A percentile compares a stretch with the other conserved stretches of the same genome.
These are phyloP conservation scores for Trypanosoma cruzi DNA, from an alignment of 208 protist species.

Conservation along the genomic window DNA sequence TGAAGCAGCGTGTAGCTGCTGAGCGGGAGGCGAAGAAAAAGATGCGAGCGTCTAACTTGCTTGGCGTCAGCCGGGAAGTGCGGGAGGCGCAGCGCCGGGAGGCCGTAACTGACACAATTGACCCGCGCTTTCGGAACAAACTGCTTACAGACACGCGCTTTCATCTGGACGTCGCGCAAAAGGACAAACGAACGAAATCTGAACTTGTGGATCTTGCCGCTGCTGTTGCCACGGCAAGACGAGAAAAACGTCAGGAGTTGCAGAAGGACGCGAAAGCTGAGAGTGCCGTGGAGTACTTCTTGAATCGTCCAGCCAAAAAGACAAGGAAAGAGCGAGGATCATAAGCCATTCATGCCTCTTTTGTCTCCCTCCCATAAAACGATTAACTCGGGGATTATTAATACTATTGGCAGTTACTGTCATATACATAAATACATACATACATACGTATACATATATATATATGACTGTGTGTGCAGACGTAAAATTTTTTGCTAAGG, in stretches of 20 bases:
- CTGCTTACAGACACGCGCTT: constrained; percentile 87
- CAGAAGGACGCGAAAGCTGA: constrained; percentile 28
- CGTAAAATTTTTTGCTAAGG: not conserved
- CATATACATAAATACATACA: not conserved
- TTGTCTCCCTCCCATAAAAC: not conserved
- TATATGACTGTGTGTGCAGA: not conserved
- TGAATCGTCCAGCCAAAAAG: constrained; percentile 35
- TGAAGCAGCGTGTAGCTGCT: constrained; percentile 65
- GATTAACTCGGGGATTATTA: constrained; percentile 9
- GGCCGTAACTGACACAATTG: constrained; percentile 61
- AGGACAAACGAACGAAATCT: constrained; percentile 61
- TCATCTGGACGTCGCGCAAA: constrained; percentile 78
- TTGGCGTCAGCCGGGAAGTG: constrained; percentile 60
- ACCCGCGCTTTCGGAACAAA: constrained; percentile 80
- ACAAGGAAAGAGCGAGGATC: constrained; percentile 25
- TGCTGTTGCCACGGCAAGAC: constrained; percentile 71
- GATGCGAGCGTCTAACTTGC: constrained; percentile 57
- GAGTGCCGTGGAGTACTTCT: constrained; percentile 74
- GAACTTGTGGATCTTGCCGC: constrained; percentile 73
- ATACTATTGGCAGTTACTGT: not conserved
- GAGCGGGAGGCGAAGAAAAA: constrained; percentile 74
- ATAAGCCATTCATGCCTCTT: not conserved
- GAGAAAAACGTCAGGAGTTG: constrained; percentile 32
- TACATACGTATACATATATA: not conserved
- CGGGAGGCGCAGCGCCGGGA: constrained; percentile 39